Conservation (phyloP, 1,284 basidiomycete genomes). For the Golubevia sp. region DNA sequence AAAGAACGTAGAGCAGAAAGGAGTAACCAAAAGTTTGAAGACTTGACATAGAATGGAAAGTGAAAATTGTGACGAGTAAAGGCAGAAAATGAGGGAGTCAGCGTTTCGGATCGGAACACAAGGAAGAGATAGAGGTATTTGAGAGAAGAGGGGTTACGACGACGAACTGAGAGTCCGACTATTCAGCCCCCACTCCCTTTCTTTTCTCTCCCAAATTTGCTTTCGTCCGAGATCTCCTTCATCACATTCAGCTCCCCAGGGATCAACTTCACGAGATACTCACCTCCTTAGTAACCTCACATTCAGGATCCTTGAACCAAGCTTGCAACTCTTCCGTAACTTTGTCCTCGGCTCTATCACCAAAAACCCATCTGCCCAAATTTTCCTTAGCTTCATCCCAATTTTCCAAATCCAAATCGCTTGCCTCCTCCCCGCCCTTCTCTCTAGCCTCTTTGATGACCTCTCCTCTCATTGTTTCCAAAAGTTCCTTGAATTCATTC, state of each 20-base stretch:
- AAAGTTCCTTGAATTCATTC: constrained; percentile 74
- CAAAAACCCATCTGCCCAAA: no score
- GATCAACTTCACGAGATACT: constrained; percentile 14
- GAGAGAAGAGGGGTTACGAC: no score
- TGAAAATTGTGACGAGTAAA: neutral
- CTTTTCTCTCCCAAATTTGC: no score
- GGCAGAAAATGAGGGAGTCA: neutral
- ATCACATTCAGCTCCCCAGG: no score
- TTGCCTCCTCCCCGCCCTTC: constrained; percentile 67
- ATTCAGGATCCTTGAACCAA: constrained; percentile 69
- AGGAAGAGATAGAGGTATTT: neutral
- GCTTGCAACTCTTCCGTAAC: constrained; percentile 32
- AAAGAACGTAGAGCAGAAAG: constrained; percentile 75
- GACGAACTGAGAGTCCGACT: no score
- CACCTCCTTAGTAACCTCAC: constrained; percentile 63
- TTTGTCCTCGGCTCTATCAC: neutral
- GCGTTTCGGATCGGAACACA: neutral
- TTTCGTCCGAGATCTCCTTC: no score
- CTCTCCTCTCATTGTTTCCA: constrained; percentile 71
- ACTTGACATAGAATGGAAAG: constrained; percentile 55
- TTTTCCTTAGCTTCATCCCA: constrained; percentile 3
- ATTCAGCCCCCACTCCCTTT: no score
- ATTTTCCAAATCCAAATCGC: constrained; percentile 2
- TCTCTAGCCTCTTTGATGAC: constrained; percentile 95
- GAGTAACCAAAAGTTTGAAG: constrained; percentile 81